Base-by-base conservation (phyloP, 768 basidiomycete species). In the Auricularia sp. region DNA sequence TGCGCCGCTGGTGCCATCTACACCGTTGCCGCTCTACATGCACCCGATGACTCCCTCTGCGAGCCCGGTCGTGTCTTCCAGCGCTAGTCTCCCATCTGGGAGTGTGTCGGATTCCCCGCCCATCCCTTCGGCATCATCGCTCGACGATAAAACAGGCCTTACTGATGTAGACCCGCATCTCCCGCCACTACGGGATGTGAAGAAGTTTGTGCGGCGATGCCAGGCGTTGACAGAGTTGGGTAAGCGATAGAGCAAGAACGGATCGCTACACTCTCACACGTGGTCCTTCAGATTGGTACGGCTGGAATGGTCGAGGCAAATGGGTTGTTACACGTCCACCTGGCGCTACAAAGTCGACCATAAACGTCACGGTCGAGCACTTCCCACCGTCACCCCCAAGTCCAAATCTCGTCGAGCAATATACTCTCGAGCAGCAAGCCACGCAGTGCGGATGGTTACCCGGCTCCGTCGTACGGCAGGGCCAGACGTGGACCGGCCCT, bases 141-240 rank as follows among this genome's bases (percentile, higher is more conserved):
- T 69, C 62, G 64, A 51, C 47, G 47, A 51, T 51, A 21, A 21
- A 18, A 18, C 63, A 43, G 33, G 58, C 3, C 64, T 66, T 62
- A 65, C 69, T 39, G 64, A 63, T 11, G 69, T 64, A 1, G 77
- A 78, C 65, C 71, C 75, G n/a, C 74, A 74, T 16, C 71, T 78
- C 65, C 77, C 77, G 4, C 72, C 71, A 18, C 62, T 74, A 21
- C 71, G 77, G 61, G 77, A 78, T 62, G 69, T 78, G 59, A 77
- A 75, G 65, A 71, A 76, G 36, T 74, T 78, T 66, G 74, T 73
- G 53, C 72, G 75, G 61, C 74, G 74, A 61, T 77, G 72, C 64
- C 71, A 75, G n/a, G 71, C 68, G 64, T 64, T 78, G n/a, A 66
- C 68, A 33, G 51, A 69, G 39, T 62, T 78, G 58, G 73, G 76